Conservation (phyloP, 176 grass and related monocot genomes). For the Miscanthus lutarioriparius region DNA sequence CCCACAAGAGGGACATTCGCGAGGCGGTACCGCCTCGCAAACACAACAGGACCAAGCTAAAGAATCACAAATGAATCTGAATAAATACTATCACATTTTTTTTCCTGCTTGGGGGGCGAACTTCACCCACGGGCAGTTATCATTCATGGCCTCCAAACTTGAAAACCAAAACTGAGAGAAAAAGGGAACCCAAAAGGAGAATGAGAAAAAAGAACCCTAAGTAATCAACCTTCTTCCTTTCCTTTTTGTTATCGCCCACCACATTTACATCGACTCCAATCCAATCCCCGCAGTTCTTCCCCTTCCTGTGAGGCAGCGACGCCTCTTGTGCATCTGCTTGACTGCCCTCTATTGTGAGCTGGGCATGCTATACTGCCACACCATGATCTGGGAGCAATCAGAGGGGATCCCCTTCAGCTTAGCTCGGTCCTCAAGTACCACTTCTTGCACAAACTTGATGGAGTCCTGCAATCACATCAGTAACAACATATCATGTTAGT, state of each 20-base stretch:
- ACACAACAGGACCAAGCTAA: slow-evolving; percentile 30
- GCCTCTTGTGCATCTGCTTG: background rate
- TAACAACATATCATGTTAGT: background rate
- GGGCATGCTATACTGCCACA: slow-evolving; percentile 72
- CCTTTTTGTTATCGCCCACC: slow-evolving; percentile 39
- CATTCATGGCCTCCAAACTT: slow-evolving; percentile 33
- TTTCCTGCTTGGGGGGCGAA: slow-evolving; percentile 29
- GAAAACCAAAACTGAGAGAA: slow-evolving; percentile 40
- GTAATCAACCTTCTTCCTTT: slow-evolving; percentile 43
- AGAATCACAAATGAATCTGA: slow-evolving; percentile 57
- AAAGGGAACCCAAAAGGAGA: background rate
- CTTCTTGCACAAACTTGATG: slow-evolving; percentile 90
- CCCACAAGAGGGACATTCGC: background rate
- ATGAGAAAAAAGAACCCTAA: slow-evolving; percentile 10
- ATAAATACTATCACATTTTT: slow-evolving; percentile 51
- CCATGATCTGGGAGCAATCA: slow-evolving; percentile 84
- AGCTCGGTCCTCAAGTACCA: slow-evolving; percentile 70
- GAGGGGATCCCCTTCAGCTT: slow-evolving; percentile 87
- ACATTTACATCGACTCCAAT: slow-evolving; percentile 68
- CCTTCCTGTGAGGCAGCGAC: background rate
- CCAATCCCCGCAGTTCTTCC: background rate
- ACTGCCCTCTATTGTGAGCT: slow-evolving; percentile 59
- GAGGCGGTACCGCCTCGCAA: background rate
- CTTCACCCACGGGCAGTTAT: slow-evolving; percentile 33
- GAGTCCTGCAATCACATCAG: slow-evolving; percentile 65